These are phyloP conservation scores for Phytophthora tentaculata DNA, from an alignment of 352 stramenopile genomes.

Conservation along the genomic window DNA sequence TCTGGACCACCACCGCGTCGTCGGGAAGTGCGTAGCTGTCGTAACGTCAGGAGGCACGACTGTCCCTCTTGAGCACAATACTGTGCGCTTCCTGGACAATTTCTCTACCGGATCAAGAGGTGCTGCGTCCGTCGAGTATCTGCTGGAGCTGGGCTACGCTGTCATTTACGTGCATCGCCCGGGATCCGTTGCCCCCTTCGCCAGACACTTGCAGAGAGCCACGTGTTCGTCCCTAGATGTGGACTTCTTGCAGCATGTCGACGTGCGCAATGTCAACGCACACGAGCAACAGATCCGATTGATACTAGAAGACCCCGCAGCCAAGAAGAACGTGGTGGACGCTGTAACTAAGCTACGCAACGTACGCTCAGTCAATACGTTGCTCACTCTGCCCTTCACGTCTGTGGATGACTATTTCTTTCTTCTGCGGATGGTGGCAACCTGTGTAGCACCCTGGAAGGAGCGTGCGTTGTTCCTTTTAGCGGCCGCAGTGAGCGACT, in stretches of 20 bases:
- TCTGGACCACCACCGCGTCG: constrained; percentile 63
- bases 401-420: constrained; percentile 98
- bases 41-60: constrained; percentile 97
- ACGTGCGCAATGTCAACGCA: constrained; percentile 19
- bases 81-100: constrained; percentile 98
- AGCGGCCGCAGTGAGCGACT: constrained; percentile 98
- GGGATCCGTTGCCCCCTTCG: constrained; percentile 88
- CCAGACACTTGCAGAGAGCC: constrained; percentile 66
- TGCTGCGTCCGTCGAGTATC: constrained; percentile 88
- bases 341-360: constrained; percentile 60
- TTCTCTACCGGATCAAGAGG: constrained; percentile 96
- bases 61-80: constrained; percentile 95
- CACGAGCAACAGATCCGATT: constrained; percentile 46
- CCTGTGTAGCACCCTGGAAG: constrained; percentile 61
- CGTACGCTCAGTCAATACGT: constrained; percentile 43
- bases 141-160: constrained; percentile 94
- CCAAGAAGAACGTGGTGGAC: constrained; percentile 54
- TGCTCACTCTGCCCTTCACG: constrained; percentile 93
- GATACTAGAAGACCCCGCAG: constrained; percentile 37
- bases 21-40: constrained; percentile 89
- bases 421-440: constrained; percentile 85
- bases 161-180: constrained; percentile 96
- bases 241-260: constrained; percentile 68
- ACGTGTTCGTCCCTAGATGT: constrained; percentile 70
- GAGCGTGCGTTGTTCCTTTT: constrained; percentile 93